Evolutionary conservation across 2,329 filamentous ascomycete genomes (phyloP).

Genomic region (Apiospora sp.): DNA sequence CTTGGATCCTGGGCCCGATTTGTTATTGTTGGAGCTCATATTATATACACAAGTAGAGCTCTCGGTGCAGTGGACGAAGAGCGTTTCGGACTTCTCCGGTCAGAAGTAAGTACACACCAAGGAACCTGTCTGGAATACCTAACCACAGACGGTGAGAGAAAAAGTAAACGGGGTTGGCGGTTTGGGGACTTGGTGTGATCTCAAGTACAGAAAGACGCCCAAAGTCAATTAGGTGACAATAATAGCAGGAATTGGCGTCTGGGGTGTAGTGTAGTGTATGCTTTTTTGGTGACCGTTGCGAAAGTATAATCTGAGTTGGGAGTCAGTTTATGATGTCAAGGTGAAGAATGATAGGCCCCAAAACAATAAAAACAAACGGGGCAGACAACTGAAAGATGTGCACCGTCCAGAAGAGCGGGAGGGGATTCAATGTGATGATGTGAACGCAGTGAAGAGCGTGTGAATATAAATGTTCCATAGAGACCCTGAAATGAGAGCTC

Average conservation of each 20-base stretch:
- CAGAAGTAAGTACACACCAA: background rate
- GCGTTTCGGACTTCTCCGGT: background rate
- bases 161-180: background rate
- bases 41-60: slow-evolving; percentile 14
- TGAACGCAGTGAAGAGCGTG: slow-evolving; percentile 1
- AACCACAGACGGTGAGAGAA: too few relatives aligned
- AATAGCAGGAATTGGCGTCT: background rate
- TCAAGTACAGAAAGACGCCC: slow-evolving; percentile 5
- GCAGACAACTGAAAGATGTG: background rate
- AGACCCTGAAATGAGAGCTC: slow-evolving; percentile 14
- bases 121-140: background rate
- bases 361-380: background rate
- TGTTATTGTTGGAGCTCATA: slow-evolving; percentile 62
- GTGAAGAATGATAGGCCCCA: background rate
- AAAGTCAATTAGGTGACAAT: slow-evolving; percentile 19
- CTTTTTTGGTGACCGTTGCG: slow-evolving; percentile 21
- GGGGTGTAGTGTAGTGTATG: slow-evolving; percentile 18
- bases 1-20: slow-evolving; percentile 60
- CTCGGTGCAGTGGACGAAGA: background rate
- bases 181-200: slow-evolving; percentile 7
- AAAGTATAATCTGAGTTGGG: slow-evolving; percentile 16
- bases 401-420: background rate
- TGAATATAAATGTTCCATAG: slow-evolving; percentile 11
- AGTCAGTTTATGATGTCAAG: background rate
- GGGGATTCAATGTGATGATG: background rate